phyloP scores from a whole-genome alignment of 441 rosid genomes.

The Pelargonium myrrhifolium region DNA sequence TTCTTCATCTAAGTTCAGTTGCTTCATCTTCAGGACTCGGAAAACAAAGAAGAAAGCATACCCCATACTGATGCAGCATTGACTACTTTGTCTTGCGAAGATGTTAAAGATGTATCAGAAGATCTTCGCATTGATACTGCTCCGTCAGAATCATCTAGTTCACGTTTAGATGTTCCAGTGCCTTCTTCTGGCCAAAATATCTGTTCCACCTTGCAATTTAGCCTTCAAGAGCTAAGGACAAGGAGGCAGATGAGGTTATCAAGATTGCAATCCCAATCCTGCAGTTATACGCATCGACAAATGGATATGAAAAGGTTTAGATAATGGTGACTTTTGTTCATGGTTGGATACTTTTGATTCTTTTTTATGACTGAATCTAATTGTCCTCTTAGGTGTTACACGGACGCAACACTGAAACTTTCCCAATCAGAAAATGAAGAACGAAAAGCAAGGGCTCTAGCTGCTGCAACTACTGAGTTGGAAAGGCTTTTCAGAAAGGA shows the following conservation, averaged over 20 bases:
- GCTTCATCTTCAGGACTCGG: conserved; percentile 27
- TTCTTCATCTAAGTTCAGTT: conserved; percentile 16
- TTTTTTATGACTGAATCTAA: not conserved
- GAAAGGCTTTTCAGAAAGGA: conserved; percentile 82
- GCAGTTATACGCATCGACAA: conserved; percentile 29
- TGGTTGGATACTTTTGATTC: conserved; percentile 12
- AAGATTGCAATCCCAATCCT: conserved; percentile 29
- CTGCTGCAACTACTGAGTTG: conserved; percentile 81
- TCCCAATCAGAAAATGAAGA: conserved; percentile 80
- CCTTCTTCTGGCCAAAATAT: conserved; percentile 42
- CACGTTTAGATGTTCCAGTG: conserved; percentile 38
- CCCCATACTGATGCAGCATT: conserved; percentile 29
- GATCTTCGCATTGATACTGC: conserved; percentile 31
- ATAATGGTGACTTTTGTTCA: conserved; percentile 18
- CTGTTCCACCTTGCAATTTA: conserved; percentile 59
- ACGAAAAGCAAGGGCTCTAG: conserved; percentile 64
- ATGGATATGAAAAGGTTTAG: conserved; percentile 38
- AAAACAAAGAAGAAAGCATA: conserved; percentile 23
- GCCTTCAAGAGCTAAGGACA: conserved; percentile 49
- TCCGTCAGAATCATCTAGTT: conserved; percentile 32
- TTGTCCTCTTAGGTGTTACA: conserved; percentile 43
- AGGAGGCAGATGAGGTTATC: conserved; percentile 60
- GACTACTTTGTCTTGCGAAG: conserved; percentile 25
- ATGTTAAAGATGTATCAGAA: conserved; percentile 26
- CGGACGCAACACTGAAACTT: conserved; percentile 83